Evolutionary conservation across 1,139 yeast genomes (phyloP).

Genomic region (Nakaseomyces bracarensis): DNA sequence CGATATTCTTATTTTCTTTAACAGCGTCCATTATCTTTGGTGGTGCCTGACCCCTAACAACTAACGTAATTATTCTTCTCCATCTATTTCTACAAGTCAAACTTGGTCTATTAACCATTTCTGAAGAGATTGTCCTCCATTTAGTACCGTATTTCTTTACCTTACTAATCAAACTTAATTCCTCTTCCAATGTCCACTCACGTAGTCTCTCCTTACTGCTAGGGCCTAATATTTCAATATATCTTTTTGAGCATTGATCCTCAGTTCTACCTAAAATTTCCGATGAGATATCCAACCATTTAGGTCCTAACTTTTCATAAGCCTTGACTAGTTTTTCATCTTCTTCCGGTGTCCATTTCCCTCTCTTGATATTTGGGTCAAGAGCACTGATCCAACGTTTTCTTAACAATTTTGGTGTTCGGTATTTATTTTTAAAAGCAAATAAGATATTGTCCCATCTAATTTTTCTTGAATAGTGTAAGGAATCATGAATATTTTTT

Average conservation of each 20-base stretch:
- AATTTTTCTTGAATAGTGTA: slow-evolving; percentile 24
- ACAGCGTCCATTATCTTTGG: slow-evolving; percentile 28
- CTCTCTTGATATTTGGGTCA: slow-evolving; percentile 74
- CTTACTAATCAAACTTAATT: slow-evolving; percentile 52
- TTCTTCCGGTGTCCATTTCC: slow-evolving; percentile 84
- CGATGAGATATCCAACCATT: slow-evolving; percentile 78
- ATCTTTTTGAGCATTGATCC: slow-evolving; percentile 90
- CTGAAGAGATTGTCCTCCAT: slow-evolving; percentile 75
- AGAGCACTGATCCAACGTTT: slow-evolving; percentile 74
- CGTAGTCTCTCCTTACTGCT: slow-evolving; percentile 60
- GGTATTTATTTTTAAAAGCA: slow-evolving; percentile 32
- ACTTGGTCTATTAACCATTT: slow-evolving; percentile 74
- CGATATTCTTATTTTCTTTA: slow-evolving; percentile 29
- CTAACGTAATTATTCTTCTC: slow-evolving; percentile 76
- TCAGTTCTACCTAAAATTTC: slow-evolving; percentile 81
- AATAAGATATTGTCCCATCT: slow-evolving; percentile 63
- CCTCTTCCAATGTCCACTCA: slow-evolving; percentile 78
- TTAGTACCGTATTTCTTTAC: slow-evolving; percentile 76
- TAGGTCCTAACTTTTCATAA: slow-evolving; percentile 60
- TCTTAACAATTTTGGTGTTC: slow-evolving; percentile 63
- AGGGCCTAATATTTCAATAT: slow-evolving; percentile 84
- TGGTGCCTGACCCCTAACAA: slow-evolving; percentile 45
- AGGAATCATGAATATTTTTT: slow-evolving; percentile 25
- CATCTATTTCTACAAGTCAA: slow-evolving; percentile 87
- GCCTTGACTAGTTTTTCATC: slow-evolving; percentile 60